Conservation (phyloP, 2,329 filamentous ascomycete species). For the Botrytis hyacinthi region DNA sequence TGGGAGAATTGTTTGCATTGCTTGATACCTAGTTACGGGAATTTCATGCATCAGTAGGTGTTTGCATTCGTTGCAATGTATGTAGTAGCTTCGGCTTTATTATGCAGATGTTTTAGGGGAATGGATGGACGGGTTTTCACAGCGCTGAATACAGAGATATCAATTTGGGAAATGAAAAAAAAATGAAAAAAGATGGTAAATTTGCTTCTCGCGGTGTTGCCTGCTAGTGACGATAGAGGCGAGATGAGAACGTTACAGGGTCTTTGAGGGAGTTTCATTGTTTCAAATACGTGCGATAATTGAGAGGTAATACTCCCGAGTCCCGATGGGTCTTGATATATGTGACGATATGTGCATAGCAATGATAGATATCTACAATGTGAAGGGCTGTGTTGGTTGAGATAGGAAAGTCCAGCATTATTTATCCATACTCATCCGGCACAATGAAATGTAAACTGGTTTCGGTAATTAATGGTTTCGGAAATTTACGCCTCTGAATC, state of each 20-base stretch:
- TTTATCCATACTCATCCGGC: neutral
- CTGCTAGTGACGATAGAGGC: neutral
- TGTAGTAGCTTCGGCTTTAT: slow-evolving; percentile 13
- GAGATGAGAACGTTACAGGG: neutral
- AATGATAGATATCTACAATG: neutral
- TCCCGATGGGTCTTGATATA: neutral
- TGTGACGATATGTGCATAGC: neutral
- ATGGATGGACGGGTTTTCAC: neutral
- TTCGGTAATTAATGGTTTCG: neutral
- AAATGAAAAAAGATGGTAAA: slow-evolving; percentile 1
- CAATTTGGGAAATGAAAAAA: slow-evolving; percentile 18
- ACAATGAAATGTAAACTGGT: neutral
- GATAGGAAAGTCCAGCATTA: neutral
- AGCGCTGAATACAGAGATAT: slow-evolving; percentile 10
- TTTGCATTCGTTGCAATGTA: slow-evolving; percentile 11
- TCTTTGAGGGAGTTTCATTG: neutral
- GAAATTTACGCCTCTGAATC: neutral
- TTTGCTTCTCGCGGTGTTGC: neutral
- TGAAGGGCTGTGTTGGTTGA: neutral
- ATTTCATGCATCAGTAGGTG: slow-evolving; percentile 4
- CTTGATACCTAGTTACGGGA: neutral
- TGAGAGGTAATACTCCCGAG: neutral
- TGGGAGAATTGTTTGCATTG: neutral
- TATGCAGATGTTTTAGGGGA: slow-evolving; percentile 4
- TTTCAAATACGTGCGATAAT: neutral